Conservation (phyloP, 2,329 filamentous ascomycete species). For the Taxawa tesnikishii region DNA sequence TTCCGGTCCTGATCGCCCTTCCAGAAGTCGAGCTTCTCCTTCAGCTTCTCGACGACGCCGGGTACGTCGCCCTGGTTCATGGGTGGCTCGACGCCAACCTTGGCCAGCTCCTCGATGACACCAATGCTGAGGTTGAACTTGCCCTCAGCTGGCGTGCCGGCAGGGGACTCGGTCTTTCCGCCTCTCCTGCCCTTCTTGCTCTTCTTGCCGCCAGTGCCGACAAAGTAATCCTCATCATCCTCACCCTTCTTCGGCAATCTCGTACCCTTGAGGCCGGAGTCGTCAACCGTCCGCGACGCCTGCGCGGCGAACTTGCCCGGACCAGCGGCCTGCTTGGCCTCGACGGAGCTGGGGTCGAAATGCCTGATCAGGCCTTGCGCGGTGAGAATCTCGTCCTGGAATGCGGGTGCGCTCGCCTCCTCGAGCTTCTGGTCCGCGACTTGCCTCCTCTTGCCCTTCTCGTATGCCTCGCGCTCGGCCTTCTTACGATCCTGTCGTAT, state of each 20-base stretch:
- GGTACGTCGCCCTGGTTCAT: conserved; percentile 77
- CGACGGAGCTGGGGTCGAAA: conserved; percentile 63
- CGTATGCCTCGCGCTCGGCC: conserved; percentile 64
- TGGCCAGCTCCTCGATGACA: conserved; percentile 79
- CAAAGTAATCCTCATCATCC: conserved; percentile 74
- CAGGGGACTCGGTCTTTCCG: conserved; percentile 31
- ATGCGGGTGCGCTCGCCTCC: conserved; percentile 76
- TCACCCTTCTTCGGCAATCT: conserved; percentile 65
- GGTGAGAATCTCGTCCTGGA: conserved; percentile 81
- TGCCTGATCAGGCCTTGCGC: conserved; percentile 80
- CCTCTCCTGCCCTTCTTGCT: conserved; percentile 80
- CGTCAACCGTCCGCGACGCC: conserved; percentile 73
- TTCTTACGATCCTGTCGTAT: conserved; percentile 64
- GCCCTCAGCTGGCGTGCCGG: conserved; percentile 33
- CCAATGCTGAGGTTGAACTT: conserved; percentile 83
- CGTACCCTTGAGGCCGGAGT: conserved; percentile 72
- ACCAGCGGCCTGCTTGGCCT: conserved; percentile 48
- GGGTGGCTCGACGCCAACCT: conserved; percentile 76
- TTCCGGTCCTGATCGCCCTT: conserved; percentile 80
- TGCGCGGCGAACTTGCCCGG: conserved; percentile 66
- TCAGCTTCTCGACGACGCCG: conserved; percentile 71
- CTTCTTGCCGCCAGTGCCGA: conserved; percentile 61
- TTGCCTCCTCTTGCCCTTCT: conserved; percentile 63
- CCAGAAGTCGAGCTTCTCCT: conserved; percentile 83
- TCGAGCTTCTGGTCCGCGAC: conserved; percentile 64